These are phyloP conservation scores for Piper betle DNA, from an alignment of 164 flowering plant species.

Conservation along the genomic window DNA sequence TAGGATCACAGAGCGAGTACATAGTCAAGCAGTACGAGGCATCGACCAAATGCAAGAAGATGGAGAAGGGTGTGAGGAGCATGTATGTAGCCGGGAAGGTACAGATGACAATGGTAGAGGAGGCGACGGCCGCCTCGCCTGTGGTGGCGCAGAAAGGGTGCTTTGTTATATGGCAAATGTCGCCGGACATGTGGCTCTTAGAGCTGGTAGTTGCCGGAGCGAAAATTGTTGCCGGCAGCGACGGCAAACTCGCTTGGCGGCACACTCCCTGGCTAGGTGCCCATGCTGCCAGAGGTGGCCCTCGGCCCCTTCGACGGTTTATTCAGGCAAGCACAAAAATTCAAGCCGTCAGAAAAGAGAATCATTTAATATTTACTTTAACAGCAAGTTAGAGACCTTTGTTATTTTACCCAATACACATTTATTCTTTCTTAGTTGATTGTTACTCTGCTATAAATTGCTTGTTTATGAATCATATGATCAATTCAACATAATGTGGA, in stretches of 20 bases:
- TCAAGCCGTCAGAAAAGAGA: background rate
- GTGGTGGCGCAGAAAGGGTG: conserved; percentile 44
- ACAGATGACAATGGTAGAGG: conserved; percentile 51
- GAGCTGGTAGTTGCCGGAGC: conserved; percentile 62
- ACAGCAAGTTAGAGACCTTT: too few species aligned
- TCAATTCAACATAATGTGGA: too few species aligned
- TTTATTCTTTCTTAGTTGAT: too few species aligned
- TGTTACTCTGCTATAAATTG: too few species aligned
- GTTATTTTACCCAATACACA: too few species aligned
- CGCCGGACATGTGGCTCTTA: conserved; percentile 64
- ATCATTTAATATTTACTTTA: background rate
- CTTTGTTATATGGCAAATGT: conserved; percentile 82
- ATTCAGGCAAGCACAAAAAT: conserved; percentile 44
- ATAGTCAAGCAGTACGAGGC: conserved; percentile 66
- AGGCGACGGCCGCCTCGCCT: conserved; percentile 21
- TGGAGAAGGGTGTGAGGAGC: conserved; percentile 44
- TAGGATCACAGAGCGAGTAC: conserved; percentile 51
- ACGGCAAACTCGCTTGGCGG: conserved; percentile 77
- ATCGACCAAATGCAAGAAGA: conserved; percentile 60
- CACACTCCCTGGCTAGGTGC: conserved; percentile 81
- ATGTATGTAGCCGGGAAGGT: conserved; percentile 61
- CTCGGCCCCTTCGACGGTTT: conserved; percentile 72
- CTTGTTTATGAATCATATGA: too few species aligned
- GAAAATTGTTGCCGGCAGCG: conserved; percentile 70
- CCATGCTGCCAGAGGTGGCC: conserved; percentile 68